Conservation (phyloP, 2,329 filamentous ascomycete species). For the Diaporthe velutina region DNA sequence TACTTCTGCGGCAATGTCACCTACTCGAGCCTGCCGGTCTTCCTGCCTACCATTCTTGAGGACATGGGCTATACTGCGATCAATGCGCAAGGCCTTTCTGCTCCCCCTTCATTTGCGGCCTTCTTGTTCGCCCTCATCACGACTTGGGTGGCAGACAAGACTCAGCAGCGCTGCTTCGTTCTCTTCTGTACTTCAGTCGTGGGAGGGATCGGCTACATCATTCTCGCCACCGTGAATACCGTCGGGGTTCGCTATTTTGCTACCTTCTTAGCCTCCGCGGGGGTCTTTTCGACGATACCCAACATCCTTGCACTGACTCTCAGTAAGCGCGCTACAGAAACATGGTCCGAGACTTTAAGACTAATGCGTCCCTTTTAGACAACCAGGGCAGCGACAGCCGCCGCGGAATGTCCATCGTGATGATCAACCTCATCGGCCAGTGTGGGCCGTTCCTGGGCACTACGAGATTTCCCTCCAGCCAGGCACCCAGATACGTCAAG, state of each 20-base stretch:
- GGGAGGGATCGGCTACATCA: neutral
- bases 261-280: constrained; percentile 2
- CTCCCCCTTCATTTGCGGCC: constrained; percentile 14
- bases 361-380: neutral
- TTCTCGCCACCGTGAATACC: constrained; percentile 1
- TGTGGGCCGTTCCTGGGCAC: constrained; percentile 11
- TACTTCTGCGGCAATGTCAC: constrained; percentile 27
- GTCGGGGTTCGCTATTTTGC: constrained; percentile 10
- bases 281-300: neutral
- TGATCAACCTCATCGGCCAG: constrained; percentile 16
- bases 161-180: constrained; percentile 5
- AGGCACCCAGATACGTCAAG: constrained; percentile 11
- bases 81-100: constrained; percentile 19
- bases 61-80: constrained; percentile 28
- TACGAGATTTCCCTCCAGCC: constrained; percentile 1
- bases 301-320: constrained; percentile 10
- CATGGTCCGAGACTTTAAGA: fast-evolving
- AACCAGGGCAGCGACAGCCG: constrained; percentile 13
- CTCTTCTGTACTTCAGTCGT: constrained; percentile 9
- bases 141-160: constrained; percentile 11
- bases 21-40: constrained; percentile 24
- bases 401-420: constrained; percentile 8
- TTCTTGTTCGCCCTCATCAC: constrained; percentile 19
- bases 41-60: constrained; percentile 28
- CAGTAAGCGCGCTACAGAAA: neutral